These are phyloP conservation scores for Talaromyces sp. DNA, from an alignment of 2,329 filamentous ascomycete genomes.

Conservation along the genomic window DNA sequence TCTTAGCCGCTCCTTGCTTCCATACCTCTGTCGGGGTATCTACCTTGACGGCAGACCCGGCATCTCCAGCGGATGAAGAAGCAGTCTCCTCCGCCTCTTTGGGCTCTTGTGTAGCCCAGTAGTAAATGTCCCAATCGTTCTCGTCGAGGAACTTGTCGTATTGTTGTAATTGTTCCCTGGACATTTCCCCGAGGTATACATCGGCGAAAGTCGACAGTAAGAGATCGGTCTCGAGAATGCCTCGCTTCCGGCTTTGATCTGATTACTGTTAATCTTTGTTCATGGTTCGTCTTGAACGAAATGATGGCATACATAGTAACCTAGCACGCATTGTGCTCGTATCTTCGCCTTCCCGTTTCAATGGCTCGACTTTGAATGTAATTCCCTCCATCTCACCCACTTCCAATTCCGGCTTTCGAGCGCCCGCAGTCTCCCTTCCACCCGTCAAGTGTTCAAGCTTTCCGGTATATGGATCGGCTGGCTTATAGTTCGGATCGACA, in stretches of 20 bases:
- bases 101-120: constrained; percentile 92
- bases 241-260: constrained; percentile 97
- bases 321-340: constrained; percentile 81
- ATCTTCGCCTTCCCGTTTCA: constrained; percentile 80
- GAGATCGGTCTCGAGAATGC: constrained; percentile 92
- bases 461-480: constrained; percentile 59
- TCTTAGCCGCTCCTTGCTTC: constrained; percentile 52
- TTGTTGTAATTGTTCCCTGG: constrained; percentile 66
- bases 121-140: constrained; percentile 99
- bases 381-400: constrained; percentile 87
- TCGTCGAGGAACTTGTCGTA: constrained; percentile 95
- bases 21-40: constrained; percentile 45
- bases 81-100: constrained; percentile 49
- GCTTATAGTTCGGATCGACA: constrained; percentile 54
- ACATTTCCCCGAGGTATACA: constrained; percentile 71
- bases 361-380: constrained; percentile 83
- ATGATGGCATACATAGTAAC: constrained; percentile 59
- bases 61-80: constrained; percentile 25
- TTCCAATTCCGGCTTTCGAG: constrained; percentile 63
- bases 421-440: constrained; percentile 54
- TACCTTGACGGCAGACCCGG: constrained; percentile 26
- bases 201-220: constrained; percentile 94
- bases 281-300: not conserved
- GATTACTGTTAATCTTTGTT: constrained; percentile 13
- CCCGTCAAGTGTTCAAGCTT: constrained; percentile 65